Conservation (phyloP, 106 monocot genomes). For the Iris macrosiphon region DNA sequence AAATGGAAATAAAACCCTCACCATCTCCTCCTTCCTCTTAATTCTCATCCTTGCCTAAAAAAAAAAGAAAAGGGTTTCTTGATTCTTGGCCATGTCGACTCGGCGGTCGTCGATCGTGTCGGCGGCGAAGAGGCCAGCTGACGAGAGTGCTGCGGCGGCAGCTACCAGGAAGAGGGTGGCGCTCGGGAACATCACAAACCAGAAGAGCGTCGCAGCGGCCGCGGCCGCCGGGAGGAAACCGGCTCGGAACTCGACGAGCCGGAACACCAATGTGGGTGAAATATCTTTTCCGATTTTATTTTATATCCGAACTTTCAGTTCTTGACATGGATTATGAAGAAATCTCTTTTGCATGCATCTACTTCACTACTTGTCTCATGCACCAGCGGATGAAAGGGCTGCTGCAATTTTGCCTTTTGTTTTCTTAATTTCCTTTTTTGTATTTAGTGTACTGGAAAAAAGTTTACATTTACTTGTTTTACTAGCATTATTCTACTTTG, state of each 20-base stretch:
- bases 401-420: no score
- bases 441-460: no score
- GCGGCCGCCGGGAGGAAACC: constrained; percentile 6
- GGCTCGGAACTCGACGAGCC: not conserved
- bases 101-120: constrained; percentile 3
- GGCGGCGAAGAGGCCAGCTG: constrained; percentile 18
- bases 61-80: no score
- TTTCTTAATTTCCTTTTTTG: not conserved
- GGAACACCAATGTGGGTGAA: constrained; percentile 14
- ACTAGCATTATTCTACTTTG: no score
- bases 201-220: constrained; percentile 6
- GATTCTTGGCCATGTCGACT: constrained; percentile 10
- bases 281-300: not conserved
- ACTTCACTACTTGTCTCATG: no score
- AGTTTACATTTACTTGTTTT: no score
- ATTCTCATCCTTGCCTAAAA: no score
- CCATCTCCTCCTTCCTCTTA: no score
- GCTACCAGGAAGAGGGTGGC: constrained; percentile 59
- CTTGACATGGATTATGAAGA: not conserved
- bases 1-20: no score
- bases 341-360: no score
- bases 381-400: no score
- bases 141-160: constrained; percentile 10
- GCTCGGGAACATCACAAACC: constrained; percentile 56
- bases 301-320: not conserved